Base-by-base conservation (phyloP, 2,329 filamentous ascomycete species). In the Aspergillus sp. region DNA sequence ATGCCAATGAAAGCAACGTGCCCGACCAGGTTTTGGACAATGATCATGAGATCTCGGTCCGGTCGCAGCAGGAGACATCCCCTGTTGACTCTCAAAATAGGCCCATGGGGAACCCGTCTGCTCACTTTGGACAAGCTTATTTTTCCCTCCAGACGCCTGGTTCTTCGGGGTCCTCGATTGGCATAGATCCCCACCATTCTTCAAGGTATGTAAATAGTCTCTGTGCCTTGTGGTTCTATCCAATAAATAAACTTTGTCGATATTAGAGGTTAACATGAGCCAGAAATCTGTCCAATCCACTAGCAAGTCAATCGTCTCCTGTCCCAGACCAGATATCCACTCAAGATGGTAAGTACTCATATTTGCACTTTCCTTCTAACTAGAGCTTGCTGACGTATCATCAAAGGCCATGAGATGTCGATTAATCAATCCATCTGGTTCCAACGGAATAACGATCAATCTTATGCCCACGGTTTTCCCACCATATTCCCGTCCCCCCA, bases 261-360 rank as follows among this genome's bases (percentile, higher is more conserved):
- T 3, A 47, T 4, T 22, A 9, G n/a, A 47, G 7, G 19, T 7
- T 84, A 81, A 54, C 34, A 25, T 54, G 8, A 54, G 34, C 6
- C 28, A 54, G 51, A 54, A 34, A n/a, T 43, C 17, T 7, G 11
- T 54, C 51, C 13, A 45, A 19, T 23, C 51, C 51, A 22, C 31
- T 43, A 23, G 51, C 19, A 41, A 43, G 28, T 25, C 51, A 54
- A 8, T 25, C 34, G 4, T 28, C 4, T 43, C 19, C 51, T 45
- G 17, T 54, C 7, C 7, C n/a, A 28, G 31, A 45, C 3, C 51
- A 41, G 23, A 8, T 43, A 45, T 19, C 41, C 5, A 31, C 7
- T 23, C 51, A 54, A 6, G 31, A 4, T 54, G 45, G 45, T 47
- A 22, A 47, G 45, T 9, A 47, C 45, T 47, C 7, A 22, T 5